Evolutionary conservation across 2,329 filamentous ascomycete genomes (phyloP), one percentile per base, ranked within the genome.

Genomic region (Trichophyton simii): DNA sequence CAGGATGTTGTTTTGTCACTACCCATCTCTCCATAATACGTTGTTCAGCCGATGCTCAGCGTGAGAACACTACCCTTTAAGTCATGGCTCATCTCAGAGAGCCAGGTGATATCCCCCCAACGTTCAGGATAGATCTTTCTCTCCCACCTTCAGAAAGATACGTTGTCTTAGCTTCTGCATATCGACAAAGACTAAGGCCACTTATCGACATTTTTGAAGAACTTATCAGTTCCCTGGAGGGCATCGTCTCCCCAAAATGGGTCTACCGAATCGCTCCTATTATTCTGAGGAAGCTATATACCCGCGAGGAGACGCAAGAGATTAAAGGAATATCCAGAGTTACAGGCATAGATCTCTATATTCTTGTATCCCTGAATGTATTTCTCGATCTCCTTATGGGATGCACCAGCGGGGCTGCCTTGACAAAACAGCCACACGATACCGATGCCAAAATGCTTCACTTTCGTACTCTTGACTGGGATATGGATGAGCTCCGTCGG

Each of bases 311-410:
- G 68, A 84, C 79, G 0, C 76, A 79, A 52, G 85, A 87, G 68
- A 70, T 88, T n/a, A 72, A 69, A 2, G 84, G 84, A 0, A 83
- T 87, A 41, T 76, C 78, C 28, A 69, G 73, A 28, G 75, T 71
- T 1, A 78, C 77, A 0, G 79, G 76, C 0, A 73, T 87, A 2
- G 75, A 80, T 0, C 74, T 87, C 69, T 83, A 84, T 65, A 71
- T 87, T 0, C 74, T 87, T 0, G 79, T 87, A 2, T 79, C 79
- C 2, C 79, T 86, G 66, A 87, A 87, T 65, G 81, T 83, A 1
- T 71, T 87, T 1, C 74, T 87, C 1, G 85, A 88, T 66, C 72
- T 82, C 3, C 73, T 87, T 41, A 79, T 87, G 72, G 85, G 84
- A 1, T 87, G 85, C 68, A 87, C 84, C 0, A 85, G 82, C 63